Percentiles rank a stretch among this genome's conserved stretches.
Conservation (phyloP, 441 rosid species). For the Brassica hybrid region DNA sequence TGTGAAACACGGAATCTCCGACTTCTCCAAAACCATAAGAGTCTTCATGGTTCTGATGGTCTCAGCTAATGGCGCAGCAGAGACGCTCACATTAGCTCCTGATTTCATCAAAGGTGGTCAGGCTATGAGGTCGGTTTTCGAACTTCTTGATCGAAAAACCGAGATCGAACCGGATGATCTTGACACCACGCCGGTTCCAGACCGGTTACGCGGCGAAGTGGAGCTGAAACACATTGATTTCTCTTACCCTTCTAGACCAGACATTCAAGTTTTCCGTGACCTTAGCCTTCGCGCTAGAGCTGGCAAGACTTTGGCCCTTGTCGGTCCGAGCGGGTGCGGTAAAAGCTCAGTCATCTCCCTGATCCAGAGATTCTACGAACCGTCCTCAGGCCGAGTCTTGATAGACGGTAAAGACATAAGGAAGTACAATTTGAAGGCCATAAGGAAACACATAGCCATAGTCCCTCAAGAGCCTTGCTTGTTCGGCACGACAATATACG, state of each 20-base stretch:
- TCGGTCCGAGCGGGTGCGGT: constrained; percentile 99
- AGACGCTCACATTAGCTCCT: constrained; percentile 95
- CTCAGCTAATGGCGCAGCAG: constrained; percentile 98
- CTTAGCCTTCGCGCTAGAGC: constrained; percentile 89
- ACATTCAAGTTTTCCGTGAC: constrained; percentile 83
- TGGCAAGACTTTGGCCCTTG: constrained; percentile 94
- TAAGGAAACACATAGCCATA: constrained; percentile 87
- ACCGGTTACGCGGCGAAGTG: constrained; percentile 86
- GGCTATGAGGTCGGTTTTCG: constrained; percentile 95
- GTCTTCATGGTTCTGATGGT: constrained; percentile 99
- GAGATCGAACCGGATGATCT: constrained; percentile 96
- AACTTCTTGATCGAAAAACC: constrained; percentile 95
- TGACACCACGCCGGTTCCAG: constrained; percentile 83
- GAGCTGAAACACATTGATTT: constrained; percentile 97
- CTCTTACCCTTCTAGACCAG: constrained; percentile 98
- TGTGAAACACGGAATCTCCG: constrained; percentile 97
- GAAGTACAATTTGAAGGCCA: constrained; percentile 90
- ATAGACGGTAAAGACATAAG: constrained; percentile 94
- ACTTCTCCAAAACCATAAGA: constrained; percentile 95
- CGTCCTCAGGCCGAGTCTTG: constrained; percentile 87
- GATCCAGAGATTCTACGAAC: constrained; percentile 85
- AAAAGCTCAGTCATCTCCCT: constrained; percentile 95
- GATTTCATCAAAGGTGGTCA: constrained; percentile 98
- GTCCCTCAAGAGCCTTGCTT: constrained; percentile 99
- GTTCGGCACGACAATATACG: constrained; percentile 81